Evolutionary conservation across 2,329 filamentous ascomycete species (phyloP).

Genomic region (Trichophyton simii): DNA sequence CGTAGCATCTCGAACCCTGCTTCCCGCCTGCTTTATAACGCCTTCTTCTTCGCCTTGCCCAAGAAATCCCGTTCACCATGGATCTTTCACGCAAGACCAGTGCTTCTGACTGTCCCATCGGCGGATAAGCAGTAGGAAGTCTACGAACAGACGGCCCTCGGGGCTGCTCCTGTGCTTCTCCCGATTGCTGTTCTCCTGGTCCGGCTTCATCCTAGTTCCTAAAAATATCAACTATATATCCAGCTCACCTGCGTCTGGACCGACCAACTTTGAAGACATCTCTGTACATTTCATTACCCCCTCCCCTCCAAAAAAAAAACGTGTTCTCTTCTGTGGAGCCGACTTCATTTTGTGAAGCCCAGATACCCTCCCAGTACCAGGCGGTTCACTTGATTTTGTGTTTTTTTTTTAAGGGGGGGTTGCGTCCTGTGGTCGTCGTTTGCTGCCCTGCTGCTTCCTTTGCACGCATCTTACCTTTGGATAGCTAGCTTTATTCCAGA

Average conservation of each 20-base stretch:
- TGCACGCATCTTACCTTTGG: neutral
- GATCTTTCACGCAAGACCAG: slow-evolving; percentile 11
- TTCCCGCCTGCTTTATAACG: neutral
- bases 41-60: neutral
- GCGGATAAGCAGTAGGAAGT: slow-evolving; percentile 7
- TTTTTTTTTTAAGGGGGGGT: neutral
- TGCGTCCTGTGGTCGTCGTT: neutral
- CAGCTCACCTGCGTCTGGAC: too few relatives aligned
- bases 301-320: too few relatives aligned
- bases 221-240: neutral
- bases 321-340: neutral
- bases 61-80: slow-evolving; percentile 8
- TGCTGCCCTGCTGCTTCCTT: neutral
- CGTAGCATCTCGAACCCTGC: neutral
- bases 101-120: slow-evolving; percentile 10
- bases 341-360: neutral
- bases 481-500: slow-evolving; percentile 1
- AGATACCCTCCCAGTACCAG: neutral
- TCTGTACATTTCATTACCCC: neutral
- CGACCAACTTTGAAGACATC: too few relatives aligned
- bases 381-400: neutral
- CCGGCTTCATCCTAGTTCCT: neutral
- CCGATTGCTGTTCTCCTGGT: neutral
- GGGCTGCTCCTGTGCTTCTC: neutral
- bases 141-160: neutral